Base-by-base conservation (phyloP, 345 rosid genomes). In the Aethionema arabicum region DNA sequence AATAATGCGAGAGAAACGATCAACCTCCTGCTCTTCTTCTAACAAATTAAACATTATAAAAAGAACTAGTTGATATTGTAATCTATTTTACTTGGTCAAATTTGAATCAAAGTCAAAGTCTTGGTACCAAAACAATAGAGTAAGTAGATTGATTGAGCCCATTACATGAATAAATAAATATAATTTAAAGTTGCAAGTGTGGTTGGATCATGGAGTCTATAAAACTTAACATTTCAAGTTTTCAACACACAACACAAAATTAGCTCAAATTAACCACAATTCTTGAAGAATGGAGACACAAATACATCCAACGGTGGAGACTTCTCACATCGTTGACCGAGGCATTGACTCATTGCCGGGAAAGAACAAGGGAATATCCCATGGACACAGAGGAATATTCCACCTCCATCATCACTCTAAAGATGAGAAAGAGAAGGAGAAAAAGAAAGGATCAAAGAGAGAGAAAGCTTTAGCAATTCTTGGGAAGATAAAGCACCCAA, bases 361-460 rank as follows among this genome's bases (percentile, higher is more conserved):
- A 13, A 52, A 64, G 5, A 13, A 51, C 30, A 70, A 50, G 35
- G 75, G 57, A 11, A 70, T 63, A 44, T 4, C 29, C 0, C 69
- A 58, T 10, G 58, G 51, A 27, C 70, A 71, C 51, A 64, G 75
- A 52, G 55, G 75, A 51, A 30, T 64, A 31, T 71, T 71, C 55
- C 70, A 71, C 13, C 56, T 58, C 13, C 75, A 64, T 65, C 75
- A 45, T 38, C 63, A 69, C 37, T 57, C 70, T 47, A 64, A 64
- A 1, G 70, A 70, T 44, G 70, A 70, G 44, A 37, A 70, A 56
- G 69, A 57, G 11, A 65, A 64, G 50, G 60, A 63, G 53, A 70
- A 63, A 54, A 70, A 70, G 35, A 50, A 70, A 16, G 75, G 65
- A 6, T 71, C 75, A 51, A 71, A 71, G 44, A 71, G 70, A 65